Evolutionary conservation across 768 basidiomycete genomes (phyloP), one percentile per base, ranked within the genome.

Genomic region (Tulasnella sp.): DNA sequence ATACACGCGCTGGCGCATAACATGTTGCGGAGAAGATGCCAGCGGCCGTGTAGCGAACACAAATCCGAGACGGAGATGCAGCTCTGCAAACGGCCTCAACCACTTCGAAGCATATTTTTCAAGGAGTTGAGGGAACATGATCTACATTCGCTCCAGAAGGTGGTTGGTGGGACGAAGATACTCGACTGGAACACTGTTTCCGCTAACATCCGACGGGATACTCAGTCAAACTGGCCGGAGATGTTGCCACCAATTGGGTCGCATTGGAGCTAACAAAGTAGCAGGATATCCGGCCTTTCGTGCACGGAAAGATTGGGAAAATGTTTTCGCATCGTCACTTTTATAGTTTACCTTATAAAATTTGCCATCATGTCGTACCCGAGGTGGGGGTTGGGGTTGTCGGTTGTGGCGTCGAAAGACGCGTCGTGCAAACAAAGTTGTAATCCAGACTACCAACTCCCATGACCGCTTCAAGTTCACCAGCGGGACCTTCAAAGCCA

Each of bases 401-500:
- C 31, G 9, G n/a, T 68, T 68, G 62, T 68, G 62, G 62, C 62
- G 62, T 44, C 12, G 62, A 68, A 34, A 27, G 27, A 16, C 62
- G 62, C 62, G 62, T 68, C 27, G 62, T 34, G 34, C n/a, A 68
- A 27, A 68, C 62, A 34, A 24, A 31, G 34, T 68, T 34, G 62
- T 34, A 34, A 34, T 68, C 34, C 62, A 68, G 62, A 68, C 62
- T 68, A 68, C 34, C 62, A 68, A 31, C 62, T 68, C 62, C 62
- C 62, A 68, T 68, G 62, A 34, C 62, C n/a, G 27, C 62, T 14
- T n/a, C 62, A 4, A 34, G 14, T 34, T 68, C 62, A 68, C 62
- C 62, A 68, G 62, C 27, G n/a, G 62, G 62, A 68, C n/a, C 62
- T 34, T 34, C 27, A 68, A 68, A 68, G 62, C 62, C 62, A 68